These are phyloP conservation scores for Harringtonia aguacate DNA, from an alignment of 2,329 filamentous ascomycete species.

Conservation along the genomic window DNA sequence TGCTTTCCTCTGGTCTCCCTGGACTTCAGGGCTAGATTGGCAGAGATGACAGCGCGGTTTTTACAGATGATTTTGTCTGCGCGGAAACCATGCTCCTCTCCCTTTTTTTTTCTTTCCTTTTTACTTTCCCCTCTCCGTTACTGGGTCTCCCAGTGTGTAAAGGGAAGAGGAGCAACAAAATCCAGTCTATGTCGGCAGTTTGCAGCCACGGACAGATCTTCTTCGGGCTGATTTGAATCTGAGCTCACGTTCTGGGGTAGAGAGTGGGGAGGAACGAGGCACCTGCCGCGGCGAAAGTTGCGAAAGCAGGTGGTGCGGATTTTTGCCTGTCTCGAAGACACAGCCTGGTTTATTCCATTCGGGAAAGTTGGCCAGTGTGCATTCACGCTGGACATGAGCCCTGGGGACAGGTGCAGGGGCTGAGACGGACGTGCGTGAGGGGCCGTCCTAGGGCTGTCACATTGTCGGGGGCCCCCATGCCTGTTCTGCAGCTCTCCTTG, in stretches of 20 bases:
- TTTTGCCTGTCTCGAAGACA: conserved; percentile 1
- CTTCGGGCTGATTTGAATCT: conserved; percentile 2
- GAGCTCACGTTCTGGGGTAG: not conserved
- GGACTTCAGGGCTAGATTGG: conserved; percentile 5
- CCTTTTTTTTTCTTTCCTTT: not conserved
- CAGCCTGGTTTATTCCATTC: conserved; percentile 6
- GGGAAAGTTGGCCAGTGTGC: not conserved
- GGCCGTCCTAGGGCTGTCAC: not conserved
- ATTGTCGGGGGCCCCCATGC: not conserved
- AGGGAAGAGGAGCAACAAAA: conserved; percentile 94
- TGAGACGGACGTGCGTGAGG: too few species aligned
- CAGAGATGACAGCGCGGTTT: conserved; percentile 64
- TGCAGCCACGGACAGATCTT: conserved; percentile 64
- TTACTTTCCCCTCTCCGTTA: too few species aligned
- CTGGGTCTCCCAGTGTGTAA: conserved; percentile 24
- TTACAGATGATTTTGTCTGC: conserved; percentile 93
- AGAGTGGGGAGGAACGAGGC: not conserved
- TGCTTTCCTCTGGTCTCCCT: conserved; percentile 32
- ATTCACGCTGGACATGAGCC: not conserved
- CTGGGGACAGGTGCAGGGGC: not conserved
- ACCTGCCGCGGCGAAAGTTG: not conserved
- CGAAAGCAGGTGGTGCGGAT: conserved; percentile 8
- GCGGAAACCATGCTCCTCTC: conserved; percentile 28
- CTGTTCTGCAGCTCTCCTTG: conserved; percentile 1
- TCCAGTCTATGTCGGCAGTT: conserved; percentile 84